These are phyloP conservation scores for Blastobotrys buckinghamii DNA, from an alignment of 1,139 yeast genomes.

Conservation along the genomic window DNA sequence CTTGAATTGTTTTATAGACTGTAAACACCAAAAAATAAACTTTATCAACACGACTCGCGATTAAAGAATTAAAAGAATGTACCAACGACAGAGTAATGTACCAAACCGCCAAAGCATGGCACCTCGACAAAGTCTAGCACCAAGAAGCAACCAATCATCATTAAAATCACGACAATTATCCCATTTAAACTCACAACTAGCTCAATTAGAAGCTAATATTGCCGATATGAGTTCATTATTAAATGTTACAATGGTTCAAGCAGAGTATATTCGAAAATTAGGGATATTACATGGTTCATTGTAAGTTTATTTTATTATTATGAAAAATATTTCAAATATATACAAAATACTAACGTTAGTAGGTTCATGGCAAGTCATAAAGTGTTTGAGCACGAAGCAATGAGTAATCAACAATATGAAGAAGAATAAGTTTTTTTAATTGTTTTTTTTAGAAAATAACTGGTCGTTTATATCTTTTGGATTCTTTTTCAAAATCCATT, in stretches of 20 bases:
- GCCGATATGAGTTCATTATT: slow-evolving; percentile 52
- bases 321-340: not conserved
- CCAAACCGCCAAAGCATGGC: slow-evolving; percentile 5
- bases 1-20: no score
- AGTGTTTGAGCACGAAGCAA: slow-evolving; percentile 50
- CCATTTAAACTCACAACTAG: slow-evolving; percentile 57
- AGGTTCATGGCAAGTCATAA: slow-evolving; percentile 58
- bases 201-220: slow-evolving; percentile 55
- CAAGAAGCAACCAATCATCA: slow-evolving; percentile 10
- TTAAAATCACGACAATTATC: slow-evolving; percentile 45
- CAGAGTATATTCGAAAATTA: slow-evolving; percentile 47
- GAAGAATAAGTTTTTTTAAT: slow-evolving; percentile 14
- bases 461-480: slow-evolving; percentile 12
- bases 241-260: slow-evolving; percentile 51
- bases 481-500: slow-evolving; percentile 21
- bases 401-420: slow-evolving; percentile 15
- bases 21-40: no score
- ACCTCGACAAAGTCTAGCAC: slow-evolving; percentile 19
- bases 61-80: not conserved
- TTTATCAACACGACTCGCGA: no score
- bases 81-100: not conserved
- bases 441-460: slow-evolving; percentile 2
- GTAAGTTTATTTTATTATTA: slow-evolving; percentile 24
- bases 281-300: slow-evolving; percentile 59
- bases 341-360: slow-evolving; percentile 1